A percentile compares a stretch with the other conserved stretches of the same genome.
These are phyloP conservation scores for Termitomyces sp. DNA, from an alignment of 768 basidiomycete genomes.

Conservation along the genomic window DNA sequence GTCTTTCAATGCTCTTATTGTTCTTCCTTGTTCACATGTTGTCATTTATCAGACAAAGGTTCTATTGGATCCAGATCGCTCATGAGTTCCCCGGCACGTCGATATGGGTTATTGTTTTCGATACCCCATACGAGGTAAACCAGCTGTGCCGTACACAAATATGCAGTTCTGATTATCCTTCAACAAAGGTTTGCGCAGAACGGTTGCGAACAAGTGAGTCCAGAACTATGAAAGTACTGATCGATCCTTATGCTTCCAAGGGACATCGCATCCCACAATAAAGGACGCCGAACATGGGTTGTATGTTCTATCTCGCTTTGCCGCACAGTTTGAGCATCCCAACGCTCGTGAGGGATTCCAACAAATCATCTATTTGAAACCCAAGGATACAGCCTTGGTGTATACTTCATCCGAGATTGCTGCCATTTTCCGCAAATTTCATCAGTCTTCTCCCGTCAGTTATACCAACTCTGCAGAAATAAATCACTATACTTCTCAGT, in stretches of 20 bases:
- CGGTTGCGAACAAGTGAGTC: slow-evolving; percentile 56
- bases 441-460: slow-evolving; percentile 33
- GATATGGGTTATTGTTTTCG: slow-evolving; percentile 74
- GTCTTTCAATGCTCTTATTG: slow-evolving; percentile 16
- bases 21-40: neutral
- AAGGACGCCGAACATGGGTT: slow-evolving; percentile 51
- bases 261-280: slow-evolving; percentile 75
- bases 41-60: slow-evolving; percentile 48
- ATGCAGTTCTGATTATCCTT: slow-evolving; percentile 1
- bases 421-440: slow-evolving; percentile 46
- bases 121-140: slow-evolving; percentile 68
- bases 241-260: slow-evolving; percentile 29
- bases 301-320: slow-evolving; percentile 60
- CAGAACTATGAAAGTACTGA: neutral
- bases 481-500: slow-evolving; percentile 9
- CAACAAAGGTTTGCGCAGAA: slow-evolving; percentile 50
- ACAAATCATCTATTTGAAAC: slow-evolving; percentile 44
- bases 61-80: slow-evolving; percentile 72
- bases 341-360: slow-evolving; percentile 59
- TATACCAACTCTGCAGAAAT: slow-evolving; percentile 6
- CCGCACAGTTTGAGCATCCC: slow-evolving; percentile 54
- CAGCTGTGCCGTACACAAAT: neutral
- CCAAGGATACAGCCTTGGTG: slow-evolving; percentile 31
- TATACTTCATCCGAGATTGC: slow-evolving; percentile 50
- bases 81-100: slow-evolving; percentile 55